Conservation (phyloP, 1,284 basidiomycete species). For the Ceratobasidium sp. region DNA sequence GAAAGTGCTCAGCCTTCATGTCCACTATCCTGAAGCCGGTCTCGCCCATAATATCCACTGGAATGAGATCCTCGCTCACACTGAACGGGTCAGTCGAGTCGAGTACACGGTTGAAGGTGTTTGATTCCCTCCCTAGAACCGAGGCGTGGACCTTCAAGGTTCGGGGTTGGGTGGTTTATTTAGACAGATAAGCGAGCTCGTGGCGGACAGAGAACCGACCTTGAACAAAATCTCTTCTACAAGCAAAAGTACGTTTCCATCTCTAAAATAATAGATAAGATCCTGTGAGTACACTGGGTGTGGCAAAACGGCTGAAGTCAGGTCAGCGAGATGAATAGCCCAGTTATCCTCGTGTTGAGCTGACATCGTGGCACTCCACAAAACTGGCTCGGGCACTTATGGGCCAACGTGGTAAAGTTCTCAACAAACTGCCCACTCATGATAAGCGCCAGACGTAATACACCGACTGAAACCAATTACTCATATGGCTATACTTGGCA, state of each 20-base stretch:
- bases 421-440: background rate
- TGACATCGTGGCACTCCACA: background rate
- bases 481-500: background rate
- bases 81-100: background rate
- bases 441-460: constrained; percentile 14
- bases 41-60: background rate
- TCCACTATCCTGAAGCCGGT: background rate
- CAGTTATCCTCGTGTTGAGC: background rate
- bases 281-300: background rate
- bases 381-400: background rate
- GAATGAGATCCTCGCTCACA: background rate
- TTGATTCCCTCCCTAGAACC: constrained; percentile 20
- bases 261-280: constrained; percentile 11
- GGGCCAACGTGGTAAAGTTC: background rate
- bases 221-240: constrained; percentile 21
- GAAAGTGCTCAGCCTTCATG: constrained; percentile 19
- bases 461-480: background rate
- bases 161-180: background rate
- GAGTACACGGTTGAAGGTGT: background rate
- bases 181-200: background rate
- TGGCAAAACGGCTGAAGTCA: background rate
- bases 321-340: background rate
- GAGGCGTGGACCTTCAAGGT: constrained; percentile 16
- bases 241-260: constrained; percentile 16
- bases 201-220: background rate